phyloP scores from a whole-genome alignment of 345 rosid species.

The Citrus maxima region DNA sequence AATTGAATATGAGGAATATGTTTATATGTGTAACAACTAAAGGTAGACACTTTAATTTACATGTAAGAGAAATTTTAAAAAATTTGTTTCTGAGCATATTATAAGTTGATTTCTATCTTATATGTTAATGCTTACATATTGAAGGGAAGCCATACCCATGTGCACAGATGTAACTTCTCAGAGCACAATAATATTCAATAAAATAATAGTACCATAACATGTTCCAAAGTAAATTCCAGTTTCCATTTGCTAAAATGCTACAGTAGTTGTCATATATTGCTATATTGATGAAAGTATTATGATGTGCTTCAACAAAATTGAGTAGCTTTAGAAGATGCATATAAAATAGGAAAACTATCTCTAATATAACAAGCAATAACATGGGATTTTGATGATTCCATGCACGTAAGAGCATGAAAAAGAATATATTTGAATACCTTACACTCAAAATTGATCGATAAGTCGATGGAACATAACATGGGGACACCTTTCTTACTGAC shows the following conservation, averaged over 20 bases:
- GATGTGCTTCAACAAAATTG: background rate
- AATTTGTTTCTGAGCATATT: background rate
- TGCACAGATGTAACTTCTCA: background rate
- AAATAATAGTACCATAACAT: background rate
- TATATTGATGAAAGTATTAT: background rate
- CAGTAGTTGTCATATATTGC: background rate
- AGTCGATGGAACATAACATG: conserved; percentile 63
- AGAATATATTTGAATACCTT: conserved; percentile 40
- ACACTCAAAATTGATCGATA: conserved; percentile 43
- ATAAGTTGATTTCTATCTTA: background rate
- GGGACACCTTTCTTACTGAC: conserved; percentile 54
- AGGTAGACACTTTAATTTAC: background rate
- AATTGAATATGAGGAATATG: conserved; percentile 1
- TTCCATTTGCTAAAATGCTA: background rate
- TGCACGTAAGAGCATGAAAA: background rate
- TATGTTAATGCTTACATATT: background rate
- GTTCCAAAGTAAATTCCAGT: background rate
- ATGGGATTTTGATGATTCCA: background rate
- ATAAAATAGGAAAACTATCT: background rate
- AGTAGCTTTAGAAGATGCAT: background rate
- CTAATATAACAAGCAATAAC: background rate
- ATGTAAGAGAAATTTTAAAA: background rate
- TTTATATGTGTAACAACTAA: background rate
- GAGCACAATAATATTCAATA: background rate
- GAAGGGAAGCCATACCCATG: background rate